These are phyloP conservation scores for Sonneratia alba DNA, from an alignment of 345 rosid genomes.

Conservation along the genomic window DNA sequence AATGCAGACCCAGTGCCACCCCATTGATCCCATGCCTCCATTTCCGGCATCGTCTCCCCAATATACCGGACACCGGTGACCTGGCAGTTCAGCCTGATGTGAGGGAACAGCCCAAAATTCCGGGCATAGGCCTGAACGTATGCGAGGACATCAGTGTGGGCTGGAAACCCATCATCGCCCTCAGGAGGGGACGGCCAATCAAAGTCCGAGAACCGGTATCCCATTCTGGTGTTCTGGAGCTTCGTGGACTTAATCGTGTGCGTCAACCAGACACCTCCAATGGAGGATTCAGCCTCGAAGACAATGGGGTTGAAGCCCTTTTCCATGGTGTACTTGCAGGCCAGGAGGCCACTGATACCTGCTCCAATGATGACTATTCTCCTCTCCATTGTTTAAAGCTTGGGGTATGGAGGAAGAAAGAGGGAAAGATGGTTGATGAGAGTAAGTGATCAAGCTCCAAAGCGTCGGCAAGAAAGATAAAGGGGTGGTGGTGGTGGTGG, in stretches of 20 bases:
- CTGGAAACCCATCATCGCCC: constrained; percentile 15
- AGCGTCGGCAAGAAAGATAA: not conserved
- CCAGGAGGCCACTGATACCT: constrained; percentile 35
- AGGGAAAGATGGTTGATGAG: not conserved
- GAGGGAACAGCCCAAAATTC: constrained; percentile 14
- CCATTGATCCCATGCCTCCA: constrained; percentile 28
- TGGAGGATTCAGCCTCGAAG: constrained; percentile 21
- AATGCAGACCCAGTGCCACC: constrained; percentile 30
- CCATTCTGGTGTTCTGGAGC: constrained; percentile 17
- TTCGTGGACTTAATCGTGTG: constrained; percentile 17
- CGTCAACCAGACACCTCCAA: constrained; percentile 27
- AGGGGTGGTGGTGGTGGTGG: not conserved
- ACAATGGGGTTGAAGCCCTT: constrained; percentile 26
- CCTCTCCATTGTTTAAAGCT: constrained; percentile 19
- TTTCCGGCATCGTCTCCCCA: constrained; percentile 24
- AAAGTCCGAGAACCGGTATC: constrained; percentile 28
- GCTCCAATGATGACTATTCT: constrained; percentile 30
- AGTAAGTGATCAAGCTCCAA: not conserved
- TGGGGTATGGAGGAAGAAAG: not conserved
- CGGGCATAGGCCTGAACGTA: constrained; percentile 22
- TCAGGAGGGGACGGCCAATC: constrained; percentile 27
- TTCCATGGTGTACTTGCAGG: constrained; percentile 22
- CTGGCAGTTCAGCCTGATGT: constrained; percentile 23
- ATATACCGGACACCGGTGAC: constrained; percentile 21
- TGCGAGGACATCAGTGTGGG: constrained; percentile 11